phyloP scores from a whole-genome alignment of 768 basidiomycete genomes.

The Candolleomyces aberdarensis region DNA sequence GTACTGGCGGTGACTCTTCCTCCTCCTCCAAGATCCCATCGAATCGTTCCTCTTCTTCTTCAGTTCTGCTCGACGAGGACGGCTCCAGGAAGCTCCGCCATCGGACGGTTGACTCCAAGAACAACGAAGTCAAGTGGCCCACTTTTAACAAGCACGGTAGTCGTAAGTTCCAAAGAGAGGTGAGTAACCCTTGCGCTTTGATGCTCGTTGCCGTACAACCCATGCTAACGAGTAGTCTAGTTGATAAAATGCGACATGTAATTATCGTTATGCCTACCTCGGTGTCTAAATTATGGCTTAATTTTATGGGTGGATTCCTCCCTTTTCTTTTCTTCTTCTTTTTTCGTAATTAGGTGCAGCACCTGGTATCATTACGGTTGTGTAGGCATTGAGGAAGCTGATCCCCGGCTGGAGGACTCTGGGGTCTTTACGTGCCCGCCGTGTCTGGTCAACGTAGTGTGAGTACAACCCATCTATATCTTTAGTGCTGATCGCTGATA shows the following conservation, averaged over 20 bases:
- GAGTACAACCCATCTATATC: conserved; percentile 12
- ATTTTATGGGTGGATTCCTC: neutral
- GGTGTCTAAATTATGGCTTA: neutral
- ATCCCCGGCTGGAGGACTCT: conserved; percentile 26
- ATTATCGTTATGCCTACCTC: conserved; percentile 5
- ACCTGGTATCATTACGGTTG: conserved; percentile 52
- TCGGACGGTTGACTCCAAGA: neutral
- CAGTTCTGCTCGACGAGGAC: neutral
- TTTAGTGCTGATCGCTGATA: neutral
- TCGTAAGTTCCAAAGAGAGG: neutral
- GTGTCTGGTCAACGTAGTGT: conserved; percentile 28
- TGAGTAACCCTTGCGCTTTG: neutral
- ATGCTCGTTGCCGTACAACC: neutral
- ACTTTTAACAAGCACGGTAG: neutral
- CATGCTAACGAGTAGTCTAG: conserved; percentile 10
- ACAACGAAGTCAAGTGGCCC: conserved; percentile 6
- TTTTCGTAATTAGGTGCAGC: conserved; percentile 29
- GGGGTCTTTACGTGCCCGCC: conserved; percentile 38
- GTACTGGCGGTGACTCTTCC: neutral
- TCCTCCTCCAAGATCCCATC: neutral
- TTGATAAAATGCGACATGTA: conserved; percentile 24
- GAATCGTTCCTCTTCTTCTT: neutral
- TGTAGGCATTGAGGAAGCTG: conserved; percentile 31
- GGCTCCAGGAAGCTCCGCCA: neutral
- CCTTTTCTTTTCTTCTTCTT: neutral